These are phyloP conservation scores for Leccinum subatratum DNA, from an alignment of 1,284 basidiomycete genomes.

Conservation along the genomic window DNA sequence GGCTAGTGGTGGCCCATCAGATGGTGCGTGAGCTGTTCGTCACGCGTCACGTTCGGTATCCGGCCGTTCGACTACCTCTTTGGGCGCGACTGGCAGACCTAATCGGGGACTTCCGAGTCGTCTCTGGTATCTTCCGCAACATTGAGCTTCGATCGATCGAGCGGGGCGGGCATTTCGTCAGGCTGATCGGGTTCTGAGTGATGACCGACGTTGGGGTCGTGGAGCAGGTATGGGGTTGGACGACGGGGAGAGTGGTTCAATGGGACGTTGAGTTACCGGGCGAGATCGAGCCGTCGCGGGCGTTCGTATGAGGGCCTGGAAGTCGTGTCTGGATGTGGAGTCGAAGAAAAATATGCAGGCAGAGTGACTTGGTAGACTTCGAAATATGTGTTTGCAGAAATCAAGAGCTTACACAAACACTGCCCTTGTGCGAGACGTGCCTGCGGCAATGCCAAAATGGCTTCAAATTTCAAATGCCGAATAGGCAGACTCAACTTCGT, in stretches of 20 bases:
- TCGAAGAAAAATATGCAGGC: too few species aligned
- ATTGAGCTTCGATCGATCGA: slow-evolving; percentile 54
- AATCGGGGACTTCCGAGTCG: slow-evolving; percentile 47
- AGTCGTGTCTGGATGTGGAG: background rate
- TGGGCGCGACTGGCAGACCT: slow-evolving; percentile 43
- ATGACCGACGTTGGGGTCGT: slow-evolving; percentile 50
- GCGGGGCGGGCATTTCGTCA: slow-evolving; percentile 42
- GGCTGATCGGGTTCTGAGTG: slow-evolving; percentile 28
- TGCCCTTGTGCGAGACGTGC: too few species aligned
- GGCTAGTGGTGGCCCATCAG: slow-evolving; percentile 43
- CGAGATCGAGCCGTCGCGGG: slow-evolving; percentile 13
- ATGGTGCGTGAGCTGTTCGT: slow-evolving; percentile 30
- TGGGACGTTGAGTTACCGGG: slow-evolving; percentile 13
- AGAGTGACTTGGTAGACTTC: too few species aligned
- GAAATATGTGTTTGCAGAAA: too few species aligned
- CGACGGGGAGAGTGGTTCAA: slow-evolving; percentile 33
- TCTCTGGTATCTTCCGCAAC: slow-evolving; percentile 56
- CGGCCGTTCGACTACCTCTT: slow-evolving; percentile 33
- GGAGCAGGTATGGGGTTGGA: slow-evolving; percentile 43
- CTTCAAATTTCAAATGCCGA: too few species aligned
- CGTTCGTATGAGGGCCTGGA: slow-evolving; percentile 3
- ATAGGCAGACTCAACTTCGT: slow-evolving; percentile 25
- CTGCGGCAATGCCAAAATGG: too few species aligned
- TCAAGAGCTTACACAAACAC: too few species aligned
- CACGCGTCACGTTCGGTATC: slow-evolving; percentile 25